Conservation (phyloP, 2,329 filamentous ascomycete genomes). For the Phaeosphaeria sp. region DNA sequence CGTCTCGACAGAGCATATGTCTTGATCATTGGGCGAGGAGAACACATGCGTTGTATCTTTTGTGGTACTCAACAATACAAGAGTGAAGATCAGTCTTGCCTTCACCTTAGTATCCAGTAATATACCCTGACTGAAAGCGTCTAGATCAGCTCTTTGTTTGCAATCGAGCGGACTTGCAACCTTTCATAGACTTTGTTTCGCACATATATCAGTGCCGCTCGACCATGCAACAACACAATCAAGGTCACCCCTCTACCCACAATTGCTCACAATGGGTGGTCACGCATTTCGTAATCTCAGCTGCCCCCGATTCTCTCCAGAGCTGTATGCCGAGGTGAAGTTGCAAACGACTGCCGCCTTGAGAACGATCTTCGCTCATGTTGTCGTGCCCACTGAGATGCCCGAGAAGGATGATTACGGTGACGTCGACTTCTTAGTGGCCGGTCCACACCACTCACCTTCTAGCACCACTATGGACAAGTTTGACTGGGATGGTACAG, state of each 20-base stretch:
- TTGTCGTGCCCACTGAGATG: constrained; percentile 33
- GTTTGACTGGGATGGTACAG: constrained; percentile 19
- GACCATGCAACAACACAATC: neutral
- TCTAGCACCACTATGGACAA: constrained; percentile 1
- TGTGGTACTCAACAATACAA: too few species aligned
- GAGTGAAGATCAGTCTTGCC: neutral
- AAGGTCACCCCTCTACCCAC: neutral
- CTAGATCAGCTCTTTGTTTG: neutral
- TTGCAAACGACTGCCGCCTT: constrained; percentile 15
- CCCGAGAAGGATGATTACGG: constrained; percentile 31
- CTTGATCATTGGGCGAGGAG: too few species aligned
- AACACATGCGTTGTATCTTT: too few species aligned
- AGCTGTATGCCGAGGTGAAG: constrained; percentile 25
- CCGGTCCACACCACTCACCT: constrained; percentile 10
- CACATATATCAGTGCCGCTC: neutral
- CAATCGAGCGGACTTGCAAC: neutral
- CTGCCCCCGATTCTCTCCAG: constrained; percentile 28
- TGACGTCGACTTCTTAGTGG: constrained; percentile 32
- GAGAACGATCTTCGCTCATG: constrained; percentile 25
- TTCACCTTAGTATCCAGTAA: neutral
- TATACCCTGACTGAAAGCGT: neutral
- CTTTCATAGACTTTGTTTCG: neutral
- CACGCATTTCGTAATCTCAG: constrained; percentile 30
- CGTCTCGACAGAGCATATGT: too few species aligned
- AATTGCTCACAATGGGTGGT: constrained; percentile 27